Evolutionary conservation across 1,284 basidiomycete genomes (phyloP).

Genomic region (Trichosporon asahii): DNA sequence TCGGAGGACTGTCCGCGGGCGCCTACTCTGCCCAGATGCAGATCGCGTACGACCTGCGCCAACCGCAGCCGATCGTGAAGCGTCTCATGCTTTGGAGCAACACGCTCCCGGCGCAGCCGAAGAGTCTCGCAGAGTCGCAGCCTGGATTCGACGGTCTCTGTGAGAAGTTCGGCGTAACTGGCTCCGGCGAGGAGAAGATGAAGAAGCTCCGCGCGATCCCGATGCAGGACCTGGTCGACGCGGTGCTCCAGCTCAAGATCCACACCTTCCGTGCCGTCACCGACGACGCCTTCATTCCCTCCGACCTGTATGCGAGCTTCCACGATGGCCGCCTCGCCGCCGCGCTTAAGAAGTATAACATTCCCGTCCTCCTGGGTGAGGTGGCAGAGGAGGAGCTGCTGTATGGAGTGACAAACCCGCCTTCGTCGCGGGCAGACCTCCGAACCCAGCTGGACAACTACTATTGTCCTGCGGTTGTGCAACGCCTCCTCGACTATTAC

Average conservation of each 20-base stretch:
- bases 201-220: constrained; percentile 24
- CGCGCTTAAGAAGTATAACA: constrained; percentile 23
- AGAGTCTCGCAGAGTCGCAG: constrained; percentile 29
- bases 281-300: constrained; percentile 31
- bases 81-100: constrained; percentile 32
- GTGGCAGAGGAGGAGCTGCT: constrained; percentile 29
- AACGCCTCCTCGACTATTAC: constrained; percentile 19
- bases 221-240: constrained; percentile 24
- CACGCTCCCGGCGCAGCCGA: constrained; percentile 32
- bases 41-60: constrained; percentile 39
- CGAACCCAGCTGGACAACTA: constrained; percentile 29
- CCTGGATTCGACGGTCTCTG: constrained; percentile 29
- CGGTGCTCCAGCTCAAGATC: constrained; percentile 31
- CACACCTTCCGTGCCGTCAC: constrained; percentile 33
- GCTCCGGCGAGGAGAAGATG: constrained; percentile 28
- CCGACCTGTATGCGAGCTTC: constrained; percentile 18
- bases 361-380: constrained; percentile 32
- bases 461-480: constrained; percentile 23
- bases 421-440: constrained; percentile 18
- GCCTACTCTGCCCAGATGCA: constrained; percentile 42
- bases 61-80: constrained; percentile 20
- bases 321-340: constrained; percentile 25
- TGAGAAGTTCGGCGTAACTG: constrained; percentile 26
- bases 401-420: constrained; percentile 31
- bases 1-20: constrained; percentile 44